Base-by-base conservation (phyloP, 2,329 filamentous ascomycete species). In the Zalaria obscura region DNA sequence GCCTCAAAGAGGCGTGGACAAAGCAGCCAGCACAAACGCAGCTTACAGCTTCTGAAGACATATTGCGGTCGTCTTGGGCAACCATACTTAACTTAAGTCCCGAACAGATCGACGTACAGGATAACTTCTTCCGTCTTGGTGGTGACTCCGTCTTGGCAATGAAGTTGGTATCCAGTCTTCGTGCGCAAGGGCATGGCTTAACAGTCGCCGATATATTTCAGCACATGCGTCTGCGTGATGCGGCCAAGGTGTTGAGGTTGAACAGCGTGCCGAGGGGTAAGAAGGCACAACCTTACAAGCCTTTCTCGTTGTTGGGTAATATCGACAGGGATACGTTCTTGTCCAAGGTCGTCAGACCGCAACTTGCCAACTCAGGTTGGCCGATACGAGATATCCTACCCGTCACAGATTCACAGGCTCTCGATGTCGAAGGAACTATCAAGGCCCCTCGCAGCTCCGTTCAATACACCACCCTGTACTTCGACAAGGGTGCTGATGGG, bases 391-490 rank as follows among this genome's bases (percentile, higher is more conserved):
- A 49, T 36, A 45, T 46, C 5, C 36, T 47, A 10, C 50, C 52
- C 4, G 45, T 47, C 18, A 54, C 52, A 10, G 48, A 51, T 38
- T 48, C 47, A 4, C 52, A 54, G 38, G 45, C 44, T 25, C 40
- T 51, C 4, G 45, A 64, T 25, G 67, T 81, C 34, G 65, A 63
- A 45, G 75, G 67, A 25, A 80, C 76, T 0, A 65, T 73, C 2
- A 59, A 71, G 10, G 58, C 68, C 3, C 76, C 76, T 3, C 69
- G 77, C 2, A 79, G 73, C 51, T 80, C 76, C 0, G 59, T 74
- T 1, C 72, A 76, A 9, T 81, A 83, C 52, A 76, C 76, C 45
- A 65, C 78, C 44, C 74, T 83, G 55, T 75, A 75, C 56, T 70
- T 83, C 41, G 67, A 74, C 25, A 66, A 63, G 0, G 47, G 50